Evolutionary conservation across 345 rosid genomes (phyloP).

Genomic region (Bruguiera sexangula): DNA sequence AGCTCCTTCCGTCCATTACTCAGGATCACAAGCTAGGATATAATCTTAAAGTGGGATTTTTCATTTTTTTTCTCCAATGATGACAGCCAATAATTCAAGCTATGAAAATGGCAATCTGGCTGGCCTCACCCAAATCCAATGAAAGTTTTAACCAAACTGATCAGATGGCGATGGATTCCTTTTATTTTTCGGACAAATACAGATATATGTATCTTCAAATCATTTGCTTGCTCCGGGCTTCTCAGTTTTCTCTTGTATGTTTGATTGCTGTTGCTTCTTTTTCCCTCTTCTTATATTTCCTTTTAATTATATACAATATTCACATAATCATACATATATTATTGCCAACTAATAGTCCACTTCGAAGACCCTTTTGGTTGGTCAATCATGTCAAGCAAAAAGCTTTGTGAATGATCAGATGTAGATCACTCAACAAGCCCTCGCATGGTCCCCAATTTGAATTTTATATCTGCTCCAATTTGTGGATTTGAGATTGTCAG

Average conservation of each 20-base stretch:
- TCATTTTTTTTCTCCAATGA: constrained; percentile 14
- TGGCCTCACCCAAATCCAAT: constrained; percentile 8
- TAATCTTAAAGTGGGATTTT: constrained; percentile 15
- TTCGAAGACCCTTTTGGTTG: constrained; percentile 37
- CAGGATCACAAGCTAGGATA: constrained; percentile 14
- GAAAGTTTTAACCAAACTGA: constrained; percentile 9
- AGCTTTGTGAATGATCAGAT: constrained; percentile 31
- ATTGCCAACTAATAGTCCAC: constrained; percentile 77
- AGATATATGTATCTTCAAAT: constrained; percentile 27
- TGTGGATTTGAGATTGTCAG: constrained; percentile 3
- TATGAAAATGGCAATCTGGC: background rate
- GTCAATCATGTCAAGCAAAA: constrained; percentile 61
- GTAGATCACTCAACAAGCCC: constrained; percentile 38
- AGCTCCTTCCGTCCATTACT: constrained; percentile 20
- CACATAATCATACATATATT: constrained; percentile 46
- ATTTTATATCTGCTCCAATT: background rate
- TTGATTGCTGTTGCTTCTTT: background rate
- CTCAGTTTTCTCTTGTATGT: constrained; percentile 10
- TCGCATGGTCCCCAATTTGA: constrained; percentile 22
- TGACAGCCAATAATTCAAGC: constrained; percentile 10
- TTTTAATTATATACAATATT: background rate
- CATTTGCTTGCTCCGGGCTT: constrained; percentile 45
- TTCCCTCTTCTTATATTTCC: background rate
- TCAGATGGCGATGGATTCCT: constrained; percentile 27
- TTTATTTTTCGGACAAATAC: constrained; percentile 30